Conservation (phyloP, 345 rosid species). For the Adansonia digitata region DNA sequence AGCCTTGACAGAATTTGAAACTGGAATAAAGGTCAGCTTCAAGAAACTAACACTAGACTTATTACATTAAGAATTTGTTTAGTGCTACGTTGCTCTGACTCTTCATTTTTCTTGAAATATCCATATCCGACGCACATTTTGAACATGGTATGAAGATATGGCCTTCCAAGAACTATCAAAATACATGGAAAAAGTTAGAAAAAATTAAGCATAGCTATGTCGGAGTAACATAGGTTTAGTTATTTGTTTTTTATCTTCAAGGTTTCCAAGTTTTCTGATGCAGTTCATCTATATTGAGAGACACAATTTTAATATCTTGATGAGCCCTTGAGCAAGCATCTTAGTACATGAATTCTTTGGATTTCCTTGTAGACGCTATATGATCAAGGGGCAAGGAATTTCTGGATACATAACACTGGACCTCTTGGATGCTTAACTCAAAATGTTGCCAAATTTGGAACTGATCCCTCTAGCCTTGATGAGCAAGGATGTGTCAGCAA, state of each 20-base stretch:
- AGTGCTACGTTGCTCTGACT: no score
- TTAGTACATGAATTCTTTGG: neutral
- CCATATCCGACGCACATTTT: no score
- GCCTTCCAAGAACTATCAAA: no score
- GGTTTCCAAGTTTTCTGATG: neutral
- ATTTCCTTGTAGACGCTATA: constrained; percentile 46
- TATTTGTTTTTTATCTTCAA: neutral
- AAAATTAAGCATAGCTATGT: no score
- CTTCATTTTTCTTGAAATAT: no score
- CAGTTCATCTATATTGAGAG: neutral
- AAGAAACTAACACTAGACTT: neutral
- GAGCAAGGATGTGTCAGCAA: constrained; percentile 68
- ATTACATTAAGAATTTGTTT: neutral
- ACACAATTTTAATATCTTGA: neutral
- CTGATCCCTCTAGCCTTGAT: constrained; percentile 77
- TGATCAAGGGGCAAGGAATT: constrained; percentile 80
- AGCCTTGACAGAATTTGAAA: constrained; percentile 64
- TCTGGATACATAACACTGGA: constrained; percentile 95
- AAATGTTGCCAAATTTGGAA: constrained; percentile 81
- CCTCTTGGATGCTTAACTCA: constrained; percentile 94
- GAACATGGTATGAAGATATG: no score
- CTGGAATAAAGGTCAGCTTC: constrained; percentile 53
- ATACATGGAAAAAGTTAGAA: no score
- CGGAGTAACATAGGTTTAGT: no score
- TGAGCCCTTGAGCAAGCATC: neutral